A percentile compares a stretch with the other conserved stretches of the same genome.
Evolutionary conservation across 768 basidiomycete species (phyloP).

Genomic region (Mycena floridula): DNA sequence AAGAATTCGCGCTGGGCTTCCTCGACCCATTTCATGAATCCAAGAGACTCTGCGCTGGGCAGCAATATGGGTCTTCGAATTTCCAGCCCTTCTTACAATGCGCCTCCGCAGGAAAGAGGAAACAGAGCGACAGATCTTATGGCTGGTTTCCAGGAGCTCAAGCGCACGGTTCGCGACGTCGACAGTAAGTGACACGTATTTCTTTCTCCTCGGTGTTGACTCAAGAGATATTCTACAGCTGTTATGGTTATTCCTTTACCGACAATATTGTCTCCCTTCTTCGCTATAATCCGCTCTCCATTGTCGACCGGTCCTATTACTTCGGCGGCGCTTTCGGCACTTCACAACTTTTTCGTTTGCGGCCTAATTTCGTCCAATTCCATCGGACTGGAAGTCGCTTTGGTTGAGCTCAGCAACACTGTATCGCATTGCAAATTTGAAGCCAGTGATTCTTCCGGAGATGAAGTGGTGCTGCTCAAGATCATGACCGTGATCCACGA

Average conservation of each 20-base stretch:
- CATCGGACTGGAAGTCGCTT: constrained; percentile 51
- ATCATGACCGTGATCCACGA: constrained; percentile 88
- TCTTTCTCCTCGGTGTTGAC: background rate
- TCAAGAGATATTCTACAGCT: constrained; percentile 46
- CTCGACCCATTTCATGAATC: constrained; percentile 52
- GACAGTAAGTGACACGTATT: constrained; percentile 40
- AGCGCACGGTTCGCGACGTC: constrained; percentile 62
- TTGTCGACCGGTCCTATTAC: constrained; percentile 97
- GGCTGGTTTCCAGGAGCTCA: constrained; percentile 83
- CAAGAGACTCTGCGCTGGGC: constrained; percentile 63
- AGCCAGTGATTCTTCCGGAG: constrained; percentile 93
- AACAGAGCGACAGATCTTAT: constrained; percentile 81
- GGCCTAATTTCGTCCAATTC: constrained; percentile 60
- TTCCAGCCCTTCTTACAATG: constrained; percentile 38
- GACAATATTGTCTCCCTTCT: constrained; percentile 78
- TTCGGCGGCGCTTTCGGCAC: constrained; percentile 81
- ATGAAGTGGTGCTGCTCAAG: constrained; percentile 90
- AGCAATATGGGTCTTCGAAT: constrained; percentile 71
- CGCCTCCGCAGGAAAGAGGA: constrained; percentile 40
- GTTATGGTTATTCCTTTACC: constrained; percentile 51
- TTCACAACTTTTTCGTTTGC: constrained; percentile 84
- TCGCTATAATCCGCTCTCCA: constrained; percentile 88
- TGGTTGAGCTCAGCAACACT: constrained; percentile 81
- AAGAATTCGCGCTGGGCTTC: constrained; percentile 97
- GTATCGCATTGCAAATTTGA: constrained; percentile 98